phyloP scores from a whole-genome alignment of 192 early-diverging fungal species.

The Helicostylum pulchrum region DNA sequence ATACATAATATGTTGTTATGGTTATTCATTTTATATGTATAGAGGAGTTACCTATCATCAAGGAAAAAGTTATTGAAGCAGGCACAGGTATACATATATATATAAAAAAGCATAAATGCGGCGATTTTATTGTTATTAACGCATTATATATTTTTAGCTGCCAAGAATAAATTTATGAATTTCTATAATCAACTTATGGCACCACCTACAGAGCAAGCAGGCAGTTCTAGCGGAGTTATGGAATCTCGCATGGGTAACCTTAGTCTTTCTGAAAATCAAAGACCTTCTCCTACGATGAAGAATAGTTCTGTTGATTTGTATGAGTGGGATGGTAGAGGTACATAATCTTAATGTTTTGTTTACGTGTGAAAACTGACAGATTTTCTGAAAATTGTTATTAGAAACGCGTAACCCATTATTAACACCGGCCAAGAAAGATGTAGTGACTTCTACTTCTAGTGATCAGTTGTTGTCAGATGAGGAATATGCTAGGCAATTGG shows the following conservation, averaged over 20 bases:
- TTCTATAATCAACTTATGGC: constrained; percentile 40
- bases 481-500: constrained; percentile 50
- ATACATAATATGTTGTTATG: too few relatives aligned
- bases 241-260: constrained; percentile 21
- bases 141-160: constrained; percentile 30
- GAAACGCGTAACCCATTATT: neutral
- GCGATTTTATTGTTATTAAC: neutral
- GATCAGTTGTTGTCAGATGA: constrained; percentile 49
- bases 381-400: neutral
- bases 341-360: neutral
- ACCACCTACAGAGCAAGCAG: neutral
- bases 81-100: constrained; percentile 41
- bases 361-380: neutral
- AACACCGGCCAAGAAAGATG: neutral
- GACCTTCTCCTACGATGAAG: neutral
- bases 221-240: neutral
- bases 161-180: constrained; percentile 53
- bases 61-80: constrained; percentile 50
- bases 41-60: constrained; percentile 57
- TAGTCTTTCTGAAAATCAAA: constrained; percentile 23
- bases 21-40: neutral
- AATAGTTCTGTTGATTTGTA: constrained; percentile 7
- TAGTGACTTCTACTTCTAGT: constrained; percentile 27
- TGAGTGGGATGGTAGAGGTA: constrained; percentile 19
- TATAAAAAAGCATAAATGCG: constrained; percentile 4